These are phyloP conservation scores for Punctularia strigosozonata DNA, from an alignment of 768 basidiomycete genomes.

Conservation along the genomic window DNA sequence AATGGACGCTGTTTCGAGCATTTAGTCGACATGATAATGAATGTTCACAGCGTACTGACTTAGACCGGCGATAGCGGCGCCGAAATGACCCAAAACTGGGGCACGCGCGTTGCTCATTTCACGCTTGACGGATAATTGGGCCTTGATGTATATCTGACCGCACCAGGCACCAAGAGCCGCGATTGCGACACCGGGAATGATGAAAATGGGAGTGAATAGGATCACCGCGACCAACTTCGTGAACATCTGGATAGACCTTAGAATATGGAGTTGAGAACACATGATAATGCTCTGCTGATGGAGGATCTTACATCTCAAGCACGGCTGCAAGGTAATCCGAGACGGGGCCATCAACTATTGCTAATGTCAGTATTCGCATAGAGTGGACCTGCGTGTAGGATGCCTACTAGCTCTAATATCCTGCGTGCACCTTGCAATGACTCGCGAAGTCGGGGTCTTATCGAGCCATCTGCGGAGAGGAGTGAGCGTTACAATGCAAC, in stretches of 20 bases:
- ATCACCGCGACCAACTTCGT: slow-evolving; percentile 25
- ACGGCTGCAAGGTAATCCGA: slow-evolving; percentile 14
- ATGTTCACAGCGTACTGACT: slow-evolving; percentile 20
- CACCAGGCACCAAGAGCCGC: slow-evolving; percentile 26
- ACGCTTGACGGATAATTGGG: slow-evolving; percentile 44
- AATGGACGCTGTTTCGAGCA: slow-evolving; percentile 37
- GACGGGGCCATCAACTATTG: slow-evolving; percentile 26
- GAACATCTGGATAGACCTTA: slow-evolving; percentile 20
- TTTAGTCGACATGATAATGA: no score
- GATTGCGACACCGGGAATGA: slow-evolving; percentile 24
- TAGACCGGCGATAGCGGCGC: slow-evolving; percentile 39
- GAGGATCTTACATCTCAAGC: slow-evolving; percentile 21
- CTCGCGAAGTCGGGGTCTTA: slow-evolving; percentile 39
- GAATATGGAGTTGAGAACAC: no score
- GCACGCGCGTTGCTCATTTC: slow-evolving; percentile 40
- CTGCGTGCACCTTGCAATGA: slow-evolving; percentile 55
- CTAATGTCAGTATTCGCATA: not conserved
- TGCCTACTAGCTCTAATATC: slow-evolving; percentile 34
- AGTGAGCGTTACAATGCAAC: not conserved
- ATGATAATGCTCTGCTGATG: no score
- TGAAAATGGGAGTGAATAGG: slow-evolving; percentile 25
- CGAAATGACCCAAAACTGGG: slow-evolving; percentile 39
- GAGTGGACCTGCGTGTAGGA: not conserved
- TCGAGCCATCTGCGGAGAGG: slow-evolving; percentile 31
- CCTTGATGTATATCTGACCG: slow-evolving; percentile 41